Evolutionary conservation across 176 grass and related monocot genomes (phyloP), one percentile per base, ranked within the genome.

Genomic region (Raddia distichophylla): DNA sequence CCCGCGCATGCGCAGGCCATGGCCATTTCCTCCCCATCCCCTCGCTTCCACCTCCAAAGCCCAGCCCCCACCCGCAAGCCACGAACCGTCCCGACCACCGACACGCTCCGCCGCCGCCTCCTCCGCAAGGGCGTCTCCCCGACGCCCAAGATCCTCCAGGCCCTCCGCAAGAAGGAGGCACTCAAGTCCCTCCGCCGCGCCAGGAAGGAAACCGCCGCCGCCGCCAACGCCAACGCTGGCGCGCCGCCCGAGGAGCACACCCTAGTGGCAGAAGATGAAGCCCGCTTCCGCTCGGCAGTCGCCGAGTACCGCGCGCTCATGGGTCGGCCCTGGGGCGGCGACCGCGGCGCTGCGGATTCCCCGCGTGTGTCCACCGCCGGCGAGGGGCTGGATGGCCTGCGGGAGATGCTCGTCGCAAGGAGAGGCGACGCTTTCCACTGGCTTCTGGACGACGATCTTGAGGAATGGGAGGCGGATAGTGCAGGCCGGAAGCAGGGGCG

Each of bases 81-180:
- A 14, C 86, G 74, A 53, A 47, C 74, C 13, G 57, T 76, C 22
- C 92, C 83, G 11, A 81, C 86, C 48, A 80, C 13, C 14, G 90
- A 92, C 50, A 90, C 88, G n/a, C 79, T 94, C 10, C 88, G 80
- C 69, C 81, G 80, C 77, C 88, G 90, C 47, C 90, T 98, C 47
- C 84, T 91, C 65, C 88, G 86, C 54, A 92, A 87, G 74, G 90
- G 92, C 65, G 88, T 94, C 27, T 72, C 78, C 64, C 65, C 92
- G 57, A 98, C 88, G 19, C 95, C 95, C 65, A 98, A 93, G 84
- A 91, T 93, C 60, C 92, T 98, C 52, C 95, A 94, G 75, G 82
- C 70, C 80, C 84, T 94, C 75, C 92, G 86, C 83, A 94, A 91
- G 92, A 98, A 98, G 77, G 95, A 98, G 46, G 80, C 92, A 51